Percentiles rank a stretch among this genome's conserved stretches.
These are phyloP conservation scores for Pythium plurisporium DNA, from an alignment of 352 stramenopile species.

Conservation along the genomic window DNA sequence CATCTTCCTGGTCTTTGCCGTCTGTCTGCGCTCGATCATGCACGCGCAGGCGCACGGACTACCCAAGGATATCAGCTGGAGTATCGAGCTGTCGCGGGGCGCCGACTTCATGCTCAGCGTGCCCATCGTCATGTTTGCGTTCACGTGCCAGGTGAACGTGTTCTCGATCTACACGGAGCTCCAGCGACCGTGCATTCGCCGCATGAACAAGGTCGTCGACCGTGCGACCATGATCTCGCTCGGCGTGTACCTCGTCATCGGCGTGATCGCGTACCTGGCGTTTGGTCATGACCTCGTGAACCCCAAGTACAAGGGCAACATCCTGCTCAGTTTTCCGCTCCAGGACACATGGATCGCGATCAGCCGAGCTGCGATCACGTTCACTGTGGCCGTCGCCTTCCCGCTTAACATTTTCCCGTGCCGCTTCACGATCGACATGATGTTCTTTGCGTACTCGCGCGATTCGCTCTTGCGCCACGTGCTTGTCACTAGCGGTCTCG, in stretches of 20 bases:
- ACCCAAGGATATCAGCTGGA: conserved; percentile 64
- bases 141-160: conserved; percentile 87
- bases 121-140: conserved; percentile 87
- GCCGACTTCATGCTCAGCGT: conserved; percentile 84
- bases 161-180: conserved; percentile 89
- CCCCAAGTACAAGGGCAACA: conserved; percentile 78
- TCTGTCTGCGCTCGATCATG: conserved; percentile 78
- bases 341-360: conserved; percentile 76
- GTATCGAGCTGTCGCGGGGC: conserved; percentile 59
- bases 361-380: conserved; percentile 79
- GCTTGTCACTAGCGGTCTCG: conserved; percentile 52
- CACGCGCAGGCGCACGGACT: conserved; percentile 48
- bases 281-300: conserved; percentile 62
- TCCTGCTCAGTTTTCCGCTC: conserved; percentile 73
- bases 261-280: conserved; percentile 73
- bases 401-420: conserved; percentile 87
- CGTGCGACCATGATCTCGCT: conserved; percentile 72
- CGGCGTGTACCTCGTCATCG: conserved; percentile 71
- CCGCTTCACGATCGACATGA: conserved; percentile 85
- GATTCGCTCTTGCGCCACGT: conserved; percentile 68
- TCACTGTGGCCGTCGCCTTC: conserved; percentile 80
- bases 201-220: conserved; percentile 88
- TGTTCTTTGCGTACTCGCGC: conserved; percentile 79
- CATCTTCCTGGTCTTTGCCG: conserved; percentile 79
- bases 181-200: conserved; percentile 77